These are phyloP conservation scores for Diaporthe ilicicola DNA, from an alignment of 2,329 filamentous ascomycete genomes.

Conservation along the genomic window DNA sequence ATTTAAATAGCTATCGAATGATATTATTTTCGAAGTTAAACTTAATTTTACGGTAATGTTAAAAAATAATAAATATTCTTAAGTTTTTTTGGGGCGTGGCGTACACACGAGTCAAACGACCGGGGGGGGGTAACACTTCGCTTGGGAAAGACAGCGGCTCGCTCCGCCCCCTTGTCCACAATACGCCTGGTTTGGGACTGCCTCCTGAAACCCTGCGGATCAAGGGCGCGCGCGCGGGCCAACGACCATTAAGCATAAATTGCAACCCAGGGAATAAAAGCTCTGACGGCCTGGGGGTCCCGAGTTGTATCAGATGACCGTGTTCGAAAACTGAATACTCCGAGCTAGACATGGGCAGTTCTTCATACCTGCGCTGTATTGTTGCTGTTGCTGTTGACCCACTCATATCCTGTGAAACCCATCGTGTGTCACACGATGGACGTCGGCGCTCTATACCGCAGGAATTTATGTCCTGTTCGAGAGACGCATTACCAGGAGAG, in stretches of 20 bases:
- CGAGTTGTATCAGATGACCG: constrained; percentile 1
- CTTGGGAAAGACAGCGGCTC: too few relatives aligned
- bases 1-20: too few relatives aligned
- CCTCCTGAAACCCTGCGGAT: constrained; percentile 20
- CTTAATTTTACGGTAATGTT: too few relatives aligned
- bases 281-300: constrained; percentile 6
- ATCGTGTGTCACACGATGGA: constrained; percentile 5
- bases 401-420: constrained; percentile 20
- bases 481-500: not conserved
- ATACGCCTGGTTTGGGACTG: not conserved
- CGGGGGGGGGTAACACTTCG: too few relatives aligned
- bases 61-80: too few relatives aligned
- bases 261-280: constrained; percentile 8
- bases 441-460: constrained; percentile 3
- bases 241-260: constrained; percentile 11
- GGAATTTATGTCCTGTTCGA: not conserved
- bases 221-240: not conserved
- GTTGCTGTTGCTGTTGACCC: not conserved
- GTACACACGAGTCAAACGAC: too few relatives aligned
- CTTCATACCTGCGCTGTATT: not conserved
- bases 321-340: not conserved
- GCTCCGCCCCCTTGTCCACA: constrained; percentile 8
- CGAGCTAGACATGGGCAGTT: not conserved
- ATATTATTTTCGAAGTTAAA: too few relatives aligned
- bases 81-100: too few relatives aligned